Base-by-base conservation (phyloP, 352 stramenopile species). In the Phytophthora citricola region DNA sequence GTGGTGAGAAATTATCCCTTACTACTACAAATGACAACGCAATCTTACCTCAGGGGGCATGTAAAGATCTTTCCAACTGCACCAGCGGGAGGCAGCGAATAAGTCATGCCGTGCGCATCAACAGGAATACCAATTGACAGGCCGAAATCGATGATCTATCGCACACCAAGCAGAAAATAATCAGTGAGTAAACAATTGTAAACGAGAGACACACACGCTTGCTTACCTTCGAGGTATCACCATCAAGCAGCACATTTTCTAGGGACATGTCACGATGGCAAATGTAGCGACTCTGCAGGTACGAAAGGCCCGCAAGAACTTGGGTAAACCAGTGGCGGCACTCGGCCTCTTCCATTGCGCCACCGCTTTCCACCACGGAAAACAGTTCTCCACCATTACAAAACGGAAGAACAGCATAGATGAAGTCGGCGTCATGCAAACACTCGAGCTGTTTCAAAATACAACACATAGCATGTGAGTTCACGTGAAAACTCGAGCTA, bases 31-130 rank as follows among this genome's bases (percentile, higher is more conserved):
- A 17, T 26, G n/a, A 15, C 32, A 46, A 27, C 12, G 40, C 10
- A 53, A 59, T 2, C 57, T 29, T 60, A 95, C 87, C 79, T 95
- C 87, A 36, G 87, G 87, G 0, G 87, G 85, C 87, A 95, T 95
- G 81, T 95, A 95, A 68, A 95, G 60, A 94, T 94, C 76, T 95
- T 95, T 60, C 87, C 87, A 62, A 95, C 87, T 15, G 85, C 86
- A 26, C 86, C 87, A 34, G 87, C 82, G 15, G 85, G 87, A 29
- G 86, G 86, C 32, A 95, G 53, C 34, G 85, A 90, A 73, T 95
- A 95, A 47, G 87, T 95, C 87, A 95, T 95, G 50, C 87, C 87
- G 27, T 89, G 80, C 20, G 87, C 63, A 63, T 95, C 87, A 11
- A 95, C 85, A 4, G 87, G 87, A 64, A 95, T 93, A 22, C 87